Conservation (phyloP, 306 rosid genomes). For the Pyrus communis region DNA sequence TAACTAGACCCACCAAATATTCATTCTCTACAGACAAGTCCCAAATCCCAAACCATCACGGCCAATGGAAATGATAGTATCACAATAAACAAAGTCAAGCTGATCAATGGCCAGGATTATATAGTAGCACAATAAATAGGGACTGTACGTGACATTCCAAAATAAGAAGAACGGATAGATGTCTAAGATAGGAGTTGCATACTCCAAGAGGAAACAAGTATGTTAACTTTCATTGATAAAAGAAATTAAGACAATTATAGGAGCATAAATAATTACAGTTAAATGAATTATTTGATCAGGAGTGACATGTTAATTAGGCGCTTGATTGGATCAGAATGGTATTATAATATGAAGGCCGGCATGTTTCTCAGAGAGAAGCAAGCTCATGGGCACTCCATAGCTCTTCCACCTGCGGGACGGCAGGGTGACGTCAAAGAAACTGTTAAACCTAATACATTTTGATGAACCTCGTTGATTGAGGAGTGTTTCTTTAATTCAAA, state of each 20-base stretch:
- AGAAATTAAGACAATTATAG: background rate
- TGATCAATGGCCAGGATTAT: background rate
- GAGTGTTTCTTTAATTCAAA: no score
- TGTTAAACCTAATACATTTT: background rate
- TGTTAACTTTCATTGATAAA: background rate
- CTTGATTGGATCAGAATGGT: background rate
- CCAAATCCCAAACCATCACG: background rate
- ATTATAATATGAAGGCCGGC: slow-evolving; percentile 1
- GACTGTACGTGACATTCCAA: background rate
- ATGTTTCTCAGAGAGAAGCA: background rate
- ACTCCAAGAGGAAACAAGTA: background rate
- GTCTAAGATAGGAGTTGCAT: background rate
- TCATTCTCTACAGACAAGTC: no score
- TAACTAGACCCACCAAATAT: no score
- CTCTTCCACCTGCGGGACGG: background rate
- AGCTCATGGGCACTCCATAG: background rate
- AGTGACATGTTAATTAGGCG: background rate
- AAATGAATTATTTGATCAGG: background rate
- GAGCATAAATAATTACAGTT: background rate
- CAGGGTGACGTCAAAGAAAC: background rate
- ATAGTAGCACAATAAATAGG: no score
- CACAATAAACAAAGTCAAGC: background rate
- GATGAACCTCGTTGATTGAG: no score
- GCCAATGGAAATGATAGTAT: background rate
- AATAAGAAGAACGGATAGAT: background rate